Conservation (phyloP, 139 green algal genomes). For the Haematococcus lacustris region DNA sequence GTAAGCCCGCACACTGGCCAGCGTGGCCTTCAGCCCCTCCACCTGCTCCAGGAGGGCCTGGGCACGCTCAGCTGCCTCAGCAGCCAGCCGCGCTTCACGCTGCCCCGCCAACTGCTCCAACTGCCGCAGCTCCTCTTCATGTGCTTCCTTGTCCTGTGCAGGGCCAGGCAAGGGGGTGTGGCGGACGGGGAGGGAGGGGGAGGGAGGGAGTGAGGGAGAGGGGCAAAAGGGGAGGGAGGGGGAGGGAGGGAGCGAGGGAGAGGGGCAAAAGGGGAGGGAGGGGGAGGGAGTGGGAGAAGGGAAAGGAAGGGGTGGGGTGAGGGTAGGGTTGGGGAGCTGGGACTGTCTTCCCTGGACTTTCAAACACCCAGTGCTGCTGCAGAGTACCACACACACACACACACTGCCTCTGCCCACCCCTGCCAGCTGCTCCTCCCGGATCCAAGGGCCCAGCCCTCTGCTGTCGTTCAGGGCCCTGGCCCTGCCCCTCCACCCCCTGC, state of each 20-base stretch:
- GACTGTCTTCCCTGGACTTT: not conserved
- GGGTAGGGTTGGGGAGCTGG: not conserved
- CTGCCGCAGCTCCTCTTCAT: conserved; percentile 20
- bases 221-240: not conserved
- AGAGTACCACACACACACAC: not conserved
- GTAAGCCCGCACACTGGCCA: not conserved
- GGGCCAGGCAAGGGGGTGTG: too few relatives aligned
- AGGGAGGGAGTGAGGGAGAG: not conserved
- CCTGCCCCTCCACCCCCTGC: not conserved
- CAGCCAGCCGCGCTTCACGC: conserved; percentile 14
- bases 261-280: not conserved
- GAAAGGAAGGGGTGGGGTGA: not conserved
- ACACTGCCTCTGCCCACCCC: not conserved
- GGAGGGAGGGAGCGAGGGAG: not conserved
- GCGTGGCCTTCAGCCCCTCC: conserved; percentile 5
- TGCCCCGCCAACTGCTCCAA: conserved; percentile 21
- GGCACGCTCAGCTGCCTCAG: conserved; percentile 7
- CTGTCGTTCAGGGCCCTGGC: too few relatives aligned
- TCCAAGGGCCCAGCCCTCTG: not conserved
- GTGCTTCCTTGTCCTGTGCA: conserved; percentile 8
- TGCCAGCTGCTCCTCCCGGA: not conserved
- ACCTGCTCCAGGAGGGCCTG: conserved; percentile 19
- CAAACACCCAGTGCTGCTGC: not conserved
- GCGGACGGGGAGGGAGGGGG: too few relatives aligned
- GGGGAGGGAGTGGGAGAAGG: not conserved